Conservation (phyloP, 2,329 filamentous ascomycete genomes). For the Seiridium unicorne region DNA sequence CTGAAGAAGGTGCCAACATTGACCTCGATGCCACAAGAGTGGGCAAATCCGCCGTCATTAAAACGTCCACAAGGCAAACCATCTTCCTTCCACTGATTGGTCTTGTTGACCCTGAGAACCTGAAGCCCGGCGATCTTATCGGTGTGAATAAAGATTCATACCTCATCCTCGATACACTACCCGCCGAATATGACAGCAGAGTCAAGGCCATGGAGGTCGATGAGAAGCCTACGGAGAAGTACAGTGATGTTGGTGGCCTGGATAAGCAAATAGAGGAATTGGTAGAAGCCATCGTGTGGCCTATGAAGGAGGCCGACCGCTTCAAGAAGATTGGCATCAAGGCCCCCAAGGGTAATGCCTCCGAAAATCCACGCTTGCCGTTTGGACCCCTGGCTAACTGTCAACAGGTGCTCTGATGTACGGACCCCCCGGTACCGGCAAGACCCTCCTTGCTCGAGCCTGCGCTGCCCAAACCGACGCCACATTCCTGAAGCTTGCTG, state of each 20-base stretch:
- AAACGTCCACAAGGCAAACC: slow-evolving; percentile 96
- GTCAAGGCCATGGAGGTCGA: slow-evolving; percentile 99
- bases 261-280: slow-evolving; percentile 99
- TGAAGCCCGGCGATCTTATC: slow-evolving; percentile 95
- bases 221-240: slow-evolving; percentile 99
- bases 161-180: slow-evolving; percentile 91
- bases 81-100: slow-evolving; percentile 98
- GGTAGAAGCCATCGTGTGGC: slow-evolving; percentile 98
- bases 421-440: slow-evolving; percentile 85
- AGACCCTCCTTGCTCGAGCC: slow-evolving; percentile 88
- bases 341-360: slow-evolving; percentile 82
- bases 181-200: slow-evolving; percentile 96
- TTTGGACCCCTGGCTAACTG: slow-evolving; percentile 12
- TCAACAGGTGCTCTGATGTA: slow-evolving; percentile 90
- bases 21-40: slow-evolving; percentile 95
- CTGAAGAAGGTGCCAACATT: slow-evolving; percentile 97
- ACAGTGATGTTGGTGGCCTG: slow-evolving; percentile 93
- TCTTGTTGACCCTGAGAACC: slow-evolving; percentile 88
- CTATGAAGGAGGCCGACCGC: slow-evolving; percentile 98
- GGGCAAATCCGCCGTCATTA: slow-evolving; percentile 98
- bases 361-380: slow-evolving; percentile 5
- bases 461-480: slow-evolving; percentile 98
- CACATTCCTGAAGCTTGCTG: slow-evolving; percentile 97
- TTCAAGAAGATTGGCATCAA: slow-evolving; percentile 99
- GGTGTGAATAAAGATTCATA: slow-evolving; percentile 99